Percentiles rank a stretch among this genome's conserved stretches.
These are phyloP conservation scores for Coccomyxa sp. DNA, from an alignment of 139 green algal genomes.

Conservation along the genomic window DNA sequence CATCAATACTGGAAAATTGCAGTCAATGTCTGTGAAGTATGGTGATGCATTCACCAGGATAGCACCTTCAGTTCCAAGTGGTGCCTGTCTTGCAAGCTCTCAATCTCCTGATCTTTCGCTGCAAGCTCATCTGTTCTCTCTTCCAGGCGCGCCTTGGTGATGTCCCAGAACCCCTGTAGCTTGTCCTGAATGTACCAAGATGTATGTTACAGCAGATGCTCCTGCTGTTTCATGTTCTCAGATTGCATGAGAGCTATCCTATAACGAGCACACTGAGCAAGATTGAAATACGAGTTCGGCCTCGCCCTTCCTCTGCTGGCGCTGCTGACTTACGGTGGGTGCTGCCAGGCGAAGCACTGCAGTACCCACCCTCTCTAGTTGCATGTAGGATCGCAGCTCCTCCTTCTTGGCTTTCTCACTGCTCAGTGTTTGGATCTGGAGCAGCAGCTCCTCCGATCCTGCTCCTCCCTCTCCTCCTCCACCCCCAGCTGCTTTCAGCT, in stretches of 20 bases:
- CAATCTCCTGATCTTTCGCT: conserved; percentile 85
- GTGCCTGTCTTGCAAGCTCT: conserved; percentile 87
- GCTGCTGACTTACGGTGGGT: neutral
- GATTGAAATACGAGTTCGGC: neutral
- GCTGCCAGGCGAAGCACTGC: neutral
- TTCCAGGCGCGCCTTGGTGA: conserved; percentile 86
- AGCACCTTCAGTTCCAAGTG: conserved; percentile 82
- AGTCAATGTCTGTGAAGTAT: neutral
- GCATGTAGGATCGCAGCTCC: conserved; percentile 88
- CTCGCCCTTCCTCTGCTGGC: neutral
- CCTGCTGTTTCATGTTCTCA: neutral
- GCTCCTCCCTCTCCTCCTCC: neutral
- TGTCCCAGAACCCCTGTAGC: conserved; percentile 90
- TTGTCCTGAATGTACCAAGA: conserved; percentile 70
- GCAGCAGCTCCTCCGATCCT: conserved; percentile 14
- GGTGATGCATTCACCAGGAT: neutral
- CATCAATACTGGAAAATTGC: neutral
- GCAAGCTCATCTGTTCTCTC: conserved; percentile 72
- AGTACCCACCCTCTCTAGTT: conserved; percentile 74
- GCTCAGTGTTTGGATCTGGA: conserved; percentile 47
- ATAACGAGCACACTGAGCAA: neutral
- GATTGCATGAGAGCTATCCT: neutral
- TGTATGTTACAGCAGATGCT: neutral
- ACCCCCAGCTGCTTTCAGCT: neutral
- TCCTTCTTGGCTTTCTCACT: conserved; percentile 86